Percentiles rank a stretch among this genome's conserved stretches.
phyloP scores from a whole-genome alignment of 2,329 filamentous ascomycete species.

The Penicillium sp. region DNA sequence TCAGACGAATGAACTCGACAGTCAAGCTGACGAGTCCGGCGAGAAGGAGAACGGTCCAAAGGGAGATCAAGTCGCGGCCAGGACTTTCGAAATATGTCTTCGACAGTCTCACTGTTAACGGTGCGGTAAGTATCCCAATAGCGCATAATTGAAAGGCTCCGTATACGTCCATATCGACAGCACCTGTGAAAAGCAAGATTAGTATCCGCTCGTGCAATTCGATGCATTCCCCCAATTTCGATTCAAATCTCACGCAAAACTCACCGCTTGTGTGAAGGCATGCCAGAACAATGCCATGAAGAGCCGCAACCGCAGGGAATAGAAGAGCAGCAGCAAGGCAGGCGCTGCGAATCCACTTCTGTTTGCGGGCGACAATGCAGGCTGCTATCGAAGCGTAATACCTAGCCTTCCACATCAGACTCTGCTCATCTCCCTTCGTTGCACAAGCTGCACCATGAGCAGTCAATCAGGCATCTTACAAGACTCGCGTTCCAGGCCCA shows the following conservation, averaged over 20 bases:
- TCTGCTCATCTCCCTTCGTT: background rate
- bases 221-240: too few relatives aligned
- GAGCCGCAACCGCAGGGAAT: constrained; percentile 57
- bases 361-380: constrained; percentile 57
- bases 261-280: constrained; percentile 54
- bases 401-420: constrained; percentile 27
- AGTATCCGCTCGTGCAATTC: too few relatives aligned
- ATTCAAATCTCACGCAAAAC: constrained; percentile 15
- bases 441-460: background rate
- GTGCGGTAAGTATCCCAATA: constrained; percentile 59
- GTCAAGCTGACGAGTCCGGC: constrained; percentile 53
- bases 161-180: constrained; percentile 63
- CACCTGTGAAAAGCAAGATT: constrained; percentile 37
- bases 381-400: constrained; percentile 60
- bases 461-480: constrained; percentile 27
- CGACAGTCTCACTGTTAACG: constrained; percentile 56
- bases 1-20: constrained; percentile 58
- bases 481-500: constrained; percentile 35
- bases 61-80: constrained; percentile 60
- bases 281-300: constrained; percentile 59
- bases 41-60: constrained; percentile 59
- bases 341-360: constrained; percentile 57
- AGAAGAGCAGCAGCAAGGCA: constrained; percentile 58
- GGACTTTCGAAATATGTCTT: constrained; percentile 59
- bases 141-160: constrained; percentile 63